Evolutionary conservation across 768 basidiomycete species (phyloP).

Genomic region (Trametopsis cervina): DNA sequence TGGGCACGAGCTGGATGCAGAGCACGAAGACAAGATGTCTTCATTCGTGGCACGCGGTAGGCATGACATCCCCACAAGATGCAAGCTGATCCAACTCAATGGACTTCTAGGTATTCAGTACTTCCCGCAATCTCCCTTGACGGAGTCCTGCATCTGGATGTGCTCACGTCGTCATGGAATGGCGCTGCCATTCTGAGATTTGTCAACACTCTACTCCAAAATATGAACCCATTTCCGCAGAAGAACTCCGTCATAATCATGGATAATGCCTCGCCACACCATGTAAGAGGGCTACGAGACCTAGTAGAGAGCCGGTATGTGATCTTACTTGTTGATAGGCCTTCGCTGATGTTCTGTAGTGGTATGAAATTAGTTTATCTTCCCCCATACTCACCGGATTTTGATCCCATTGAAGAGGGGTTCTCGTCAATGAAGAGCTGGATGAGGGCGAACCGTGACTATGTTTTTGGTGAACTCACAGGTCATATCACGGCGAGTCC

Average conservation of each 20-base stretch:
- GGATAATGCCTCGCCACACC: neutral
- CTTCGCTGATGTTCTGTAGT: slow-evolving; percentile 3
- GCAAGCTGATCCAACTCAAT: no score
- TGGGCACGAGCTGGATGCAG: slow-evolving; percentile 23
- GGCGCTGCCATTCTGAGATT: slow-evolving; percentile 15
- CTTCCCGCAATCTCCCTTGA: slow-evolving; percentile 25
- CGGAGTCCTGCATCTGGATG: slow-evolving; percentile 20
- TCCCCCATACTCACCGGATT: slow-evolving; percentile 24
- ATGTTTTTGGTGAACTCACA: slow-evolving; percentile 6
- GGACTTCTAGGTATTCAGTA: slow-evolving; percentile 26
- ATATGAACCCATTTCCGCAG: slow-evolving; percentile 5
- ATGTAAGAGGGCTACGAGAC: neutral
- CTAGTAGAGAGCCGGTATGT: slow-evolving; percentile 12
- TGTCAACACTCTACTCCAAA: slow-evolving; percentile 10
- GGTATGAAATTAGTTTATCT: slow-evolving; percentile 18
- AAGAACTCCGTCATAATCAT: slow-evolving; percentile 18
- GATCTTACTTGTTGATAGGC: neutral
- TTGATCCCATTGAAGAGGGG: slow-evolving; percentile 24
- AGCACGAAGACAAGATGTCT: slow-evolving; percentile 20
- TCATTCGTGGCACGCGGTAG: slow-evolving; percentile 24
- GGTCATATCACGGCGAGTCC: neutral
- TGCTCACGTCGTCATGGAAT: slow-evolving; percentile 18
- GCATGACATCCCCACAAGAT: neutral
- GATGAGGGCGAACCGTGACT: slow-evolving; percentile 12
- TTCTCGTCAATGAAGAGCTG: slow-evolving; percentile 22